These are phyloP conservation scores for Mycotypha africana DNA, from an alignment of 371 early-diverging fungal species.

Conservation along the genomic window DNA sequence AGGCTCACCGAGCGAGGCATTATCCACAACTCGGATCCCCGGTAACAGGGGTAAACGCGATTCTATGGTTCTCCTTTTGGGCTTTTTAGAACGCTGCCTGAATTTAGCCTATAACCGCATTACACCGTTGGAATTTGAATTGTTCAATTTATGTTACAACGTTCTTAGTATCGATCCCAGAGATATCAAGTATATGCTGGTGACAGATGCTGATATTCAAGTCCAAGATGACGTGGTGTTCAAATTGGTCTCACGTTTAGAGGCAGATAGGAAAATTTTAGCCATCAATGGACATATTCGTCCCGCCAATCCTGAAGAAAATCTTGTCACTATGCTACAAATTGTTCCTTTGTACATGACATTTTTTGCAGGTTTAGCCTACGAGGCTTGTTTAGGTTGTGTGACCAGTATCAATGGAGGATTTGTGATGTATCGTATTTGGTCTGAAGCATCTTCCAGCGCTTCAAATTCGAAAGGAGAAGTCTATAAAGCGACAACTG, in stretches of 20 bases:
- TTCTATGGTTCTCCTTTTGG: slow-evolving; percentile 30
- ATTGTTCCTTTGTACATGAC: slow-evolving; percentile 38
- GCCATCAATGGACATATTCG: slow-evolving; percentile 44
- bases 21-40: slow-evolving; percentile 5
- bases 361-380: slow-evolving; percentile 34
- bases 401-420: slow-evolving; percentile 39
- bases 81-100: slow-evolving; percentile 45
- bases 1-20: slow-evolving; percentile 21
- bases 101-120: slow-evolving; percentile 34
- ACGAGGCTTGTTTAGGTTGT: slow-evolving; percentile 41
- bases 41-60: slow-evolving; percentile 48
- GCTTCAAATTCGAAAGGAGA: no score
- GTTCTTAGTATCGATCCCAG: slow-evolving; percentile 41
- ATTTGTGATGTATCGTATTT: slow-evolving; percentile 42
- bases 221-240: slow-evolving; percentile 32
- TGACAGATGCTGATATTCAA: slow-evolving; percentile 40
- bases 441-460: slow-evolving; percentile 11
- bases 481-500: not conserved
- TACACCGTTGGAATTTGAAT: slow-evolving; percentile 40
- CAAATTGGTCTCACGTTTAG: slow-evolving; percentile 26
- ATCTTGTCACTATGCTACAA: slow-evolving; percentile 42
- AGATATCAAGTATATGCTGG: slow-evolving; percentile 40
- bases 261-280: slow-evolving; percentile 29
- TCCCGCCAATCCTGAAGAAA: slow-evolving; percentile 44
- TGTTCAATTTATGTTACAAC: slow-evolving; percentile 42